Conservation (phyloP, 108 stramenopile genomes). For the Mayamaea pseudoterrestris region DNA sequence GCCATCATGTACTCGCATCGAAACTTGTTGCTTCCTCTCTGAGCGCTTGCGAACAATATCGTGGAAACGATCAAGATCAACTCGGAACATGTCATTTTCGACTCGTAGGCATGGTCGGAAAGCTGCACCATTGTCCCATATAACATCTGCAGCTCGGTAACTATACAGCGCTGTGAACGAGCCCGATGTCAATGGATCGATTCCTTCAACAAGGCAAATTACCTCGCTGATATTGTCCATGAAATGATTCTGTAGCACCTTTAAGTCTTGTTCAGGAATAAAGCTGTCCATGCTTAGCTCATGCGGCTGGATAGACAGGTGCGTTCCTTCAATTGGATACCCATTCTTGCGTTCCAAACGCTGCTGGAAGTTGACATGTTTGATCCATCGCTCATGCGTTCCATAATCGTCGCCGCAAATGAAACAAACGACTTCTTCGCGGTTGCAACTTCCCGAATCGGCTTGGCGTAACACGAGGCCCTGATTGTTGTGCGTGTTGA, state of each 20-base stretch:
- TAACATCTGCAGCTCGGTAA: slow-evolving; percentile 69
- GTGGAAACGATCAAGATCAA: slow-evolving; percentile 10
- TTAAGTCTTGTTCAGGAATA: slow-evolving; percentile 7
- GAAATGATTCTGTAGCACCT: slow-evolving; percentile 26
- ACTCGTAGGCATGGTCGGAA: slow-evolving; percentile 8
- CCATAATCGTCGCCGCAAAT: slow-evolving; percentile 60
- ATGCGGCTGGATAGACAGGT: slow-evolving; percentile 8
- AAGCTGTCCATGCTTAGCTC: not conserved
- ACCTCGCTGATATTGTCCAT: slow-evolving; percentile 37
- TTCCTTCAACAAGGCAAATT: slow-evolving; percentile 58
- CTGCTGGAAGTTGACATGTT: slow-evolving; percentile 42
- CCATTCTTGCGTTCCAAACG: slow-evolving; percentile 36
- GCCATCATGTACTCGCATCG: too few species aligned
- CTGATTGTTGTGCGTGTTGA: too few species aligned
- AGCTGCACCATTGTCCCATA: slow-evolving; percentile 19
- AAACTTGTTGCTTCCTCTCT: too few species aligned
- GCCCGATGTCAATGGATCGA: slow-evolving; percentile 46
- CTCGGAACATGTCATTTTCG: not conserved
- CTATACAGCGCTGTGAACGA: slow-evolving; percentile 72
- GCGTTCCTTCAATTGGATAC: slow-evolving; percentile 25
- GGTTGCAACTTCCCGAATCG: slow-evolving; percentile 26
- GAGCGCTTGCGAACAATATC: too few species aligned
- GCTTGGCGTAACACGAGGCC: slow-evolving; percentile 25
- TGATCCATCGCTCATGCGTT: slow-evolving; percentile 29
- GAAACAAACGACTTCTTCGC: slow-evolving; percentile 48